Conservation (phyloP, 208 protist genomes). For the Trypanosoma theileri region DNA sequence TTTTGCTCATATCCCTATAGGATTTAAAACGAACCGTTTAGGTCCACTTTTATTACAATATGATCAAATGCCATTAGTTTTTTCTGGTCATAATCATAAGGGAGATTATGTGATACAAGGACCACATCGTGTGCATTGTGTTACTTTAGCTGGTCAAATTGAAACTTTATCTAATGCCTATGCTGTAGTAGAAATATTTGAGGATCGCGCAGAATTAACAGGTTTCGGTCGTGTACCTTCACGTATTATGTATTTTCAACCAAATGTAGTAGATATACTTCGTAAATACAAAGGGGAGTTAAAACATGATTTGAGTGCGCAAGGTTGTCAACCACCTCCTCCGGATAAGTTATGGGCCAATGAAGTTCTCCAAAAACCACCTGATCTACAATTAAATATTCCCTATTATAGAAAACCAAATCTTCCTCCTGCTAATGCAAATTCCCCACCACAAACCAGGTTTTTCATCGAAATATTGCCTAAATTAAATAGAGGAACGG, state of each 20-base stretch:
- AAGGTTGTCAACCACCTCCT: conserved; percentile 22
- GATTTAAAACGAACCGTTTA: conserved; percentile 31
- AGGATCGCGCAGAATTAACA: conserved; percentile 32
- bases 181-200: conserved; percentile 33
- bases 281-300: conserved; percentile 11
- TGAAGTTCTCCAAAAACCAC: conserved; percentile 22
- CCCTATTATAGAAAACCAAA: conserved; percentile 28
- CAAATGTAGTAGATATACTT: conserved; percentile 10
- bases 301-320: conserved; percentile 12
- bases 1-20: conserved; percentile 39
- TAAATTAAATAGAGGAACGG: background rate
- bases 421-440: background rate
- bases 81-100: conserved; percentile 38
- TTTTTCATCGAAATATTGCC: conserved; percentile 8
- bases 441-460: conserved; percentile 1
- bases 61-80: conserved; percentile 31
- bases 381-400: conserved; percentile 26
- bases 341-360: conserved; percentile 16
- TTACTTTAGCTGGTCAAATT: conserved; percentile 34
- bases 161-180: conserved; percentile 35
- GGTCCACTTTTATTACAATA: conserved; percentile 18
- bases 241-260: conserved; percentile 24
- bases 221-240: conserved; percentile 37
- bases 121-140: conserved; percentile 21
- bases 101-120: conserved; percentile 32